These are phyloP conservation scores for Aureobasidium sp. DNA, from an alignment of 2,329 filamentous ascomycete genomes.

Conservation along the genomic window DNA sequence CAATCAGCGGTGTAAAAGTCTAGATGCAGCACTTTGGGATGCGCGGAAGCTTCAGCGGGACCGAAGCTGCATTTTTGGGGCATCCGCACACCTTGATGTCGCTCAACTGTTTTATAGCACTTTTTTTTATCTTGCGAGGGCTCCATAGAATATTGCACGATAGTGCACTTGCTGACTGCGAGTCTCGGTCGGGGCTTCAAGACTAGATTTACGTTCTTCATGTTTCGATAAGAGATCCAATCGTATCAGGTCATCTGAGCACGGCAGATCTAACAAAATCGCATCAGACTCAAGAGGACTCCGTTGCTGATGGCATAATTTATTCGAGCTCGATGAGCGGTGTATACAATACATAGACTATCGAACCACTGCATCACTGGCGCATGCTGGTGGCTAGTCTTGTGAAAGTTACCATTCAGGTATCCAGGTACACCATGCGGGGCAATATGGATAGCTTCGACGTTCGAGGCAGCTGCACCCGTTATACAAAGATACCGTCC, in stretches of 20 bases:
- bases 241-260: background rate
- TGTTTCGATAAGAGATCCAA: background rate
- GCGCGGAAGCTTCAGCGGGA: slow-evolving; percentile 1
- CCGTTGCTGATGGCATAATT: background rate
- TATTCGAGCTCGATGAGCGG: slow-evolving; percentile 10
- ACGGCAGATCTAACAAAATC: background rate
- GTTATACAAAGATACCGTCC: background rate
- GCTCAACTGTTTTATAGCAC: background rate
- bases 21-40: slow-evolving; percentile 1
- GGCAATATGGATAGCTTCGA: slow-evolving; percentile 5
- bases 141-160: background rate
- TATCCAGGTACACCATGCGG: background rate
- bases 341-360: slow-evolving; percentile 8
- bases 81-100: background rate
- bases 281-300: background rate
- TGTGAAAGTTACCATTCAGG: background rate
- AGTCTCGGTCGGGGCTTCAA: background rate
- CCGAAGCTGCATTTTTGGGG: background rate
- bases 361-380: slow-evolving; percentile 7
- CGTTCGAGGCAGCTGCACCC: slow-evolving; percentile 1
- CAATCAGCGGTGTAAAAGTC: slow-evolving; percentile 9
- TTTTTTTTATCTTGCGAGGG: background rate
- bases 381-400: background rate
- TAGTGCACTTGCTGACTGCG: background rate
- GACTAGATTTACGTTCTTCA: background rate